phyloP scores from a whole-genome alignment of 2,329 filamentous ascomycete species.

The Fusarium sp. region DNA sequence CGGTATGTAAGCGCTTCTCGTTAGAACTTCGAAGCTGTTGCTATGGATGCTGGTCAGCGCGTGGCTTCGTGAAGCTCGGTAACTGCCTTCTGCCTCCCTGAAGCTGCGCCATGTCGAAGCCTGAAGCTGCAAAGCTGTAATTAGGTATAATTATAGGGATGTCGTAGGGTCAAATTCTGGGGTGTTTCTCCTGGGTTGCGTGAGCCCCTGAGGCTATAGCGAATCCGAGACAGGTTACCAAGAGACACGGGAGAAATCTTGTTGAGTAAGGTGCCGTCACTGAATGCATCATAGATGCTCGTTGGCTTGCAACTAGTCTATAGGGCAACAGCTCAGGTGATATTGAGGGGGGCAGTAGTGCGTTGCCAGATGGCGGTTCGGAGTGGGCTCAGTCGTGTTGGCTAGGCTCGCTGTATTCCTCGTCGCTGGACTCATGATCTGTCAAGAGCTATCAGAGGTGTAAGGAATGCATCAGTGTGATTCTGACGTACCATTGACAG shows the following conservation, averaged over 20 bases:
- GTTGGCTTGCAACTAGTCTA: fast-evolving
- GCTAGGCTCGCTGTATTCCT: fast-evolving
- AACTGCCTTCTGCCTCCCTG: fast-evolving
- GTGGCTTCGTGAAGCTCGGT: fast-evolving
- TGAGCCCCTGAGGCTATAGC: neutral
- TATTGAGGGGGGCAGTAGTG: fast-evolving
- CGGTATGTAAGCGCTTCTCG: fast-evolving
- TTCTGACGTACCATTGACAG: fast-evolving
- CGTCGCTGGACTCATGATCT: neutral
- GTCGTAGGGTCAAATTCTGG: fast-evolving
- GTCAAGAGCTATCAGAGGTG: fast-evolving
- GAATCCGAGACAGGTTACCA: fast-evolving
- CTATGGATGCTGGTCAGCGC: fast-evolving
- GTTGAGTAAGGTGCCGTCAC: fast-evolving
- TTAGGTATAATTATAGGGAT: fast-evolving
- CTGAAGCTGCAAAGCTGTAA: no score
- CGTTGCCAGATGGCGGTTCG: fast-evolving
- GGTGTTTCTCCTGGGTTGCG: fast-evolving
- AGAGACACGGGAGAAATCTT: fast-evolving
- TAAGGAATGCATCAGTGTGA: fast-evolving
- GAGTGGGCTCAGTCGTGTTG: fast-evolving
- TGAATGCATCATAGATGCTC: fast-evolving
- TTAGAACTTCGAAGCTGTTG: no score
- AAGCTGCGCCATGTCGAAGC: fast-evolving
- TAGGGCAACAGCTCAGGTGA: no score